Evolutionary conservation across 805 yeast genomes (phyloP).

Genomic region (Diddensiella santjacobensis): DNA sequence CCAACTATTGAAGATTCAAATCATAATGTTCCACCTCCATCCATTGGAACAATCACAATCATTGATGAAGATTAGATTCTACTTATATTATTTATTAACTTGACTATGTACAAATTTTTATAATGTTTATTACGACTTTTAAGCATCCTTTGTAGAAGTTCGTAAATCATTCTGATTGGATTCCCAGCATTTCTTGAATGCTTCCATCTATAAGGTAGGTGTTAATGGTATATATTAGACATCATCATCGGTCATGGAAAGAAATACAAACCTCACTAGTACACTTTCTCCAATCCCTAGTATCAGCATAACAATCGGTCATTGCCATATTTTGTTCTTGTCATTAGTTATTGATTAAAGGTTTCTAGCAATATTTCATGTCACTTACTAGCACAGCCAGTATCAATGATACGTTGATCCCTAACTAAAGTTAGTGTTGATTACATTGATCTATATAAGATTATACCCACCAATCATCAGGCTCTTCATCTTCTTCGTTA

Average conservation of each 20-base stretch:
- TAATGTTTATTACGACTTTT: not conserved
- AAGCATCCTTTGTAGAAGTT: slow-evolving; percentile 17
- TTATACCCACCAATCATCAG: slow-evolving; percentile 60
- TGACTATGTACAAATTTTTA: slow-evolving; percentile 4
- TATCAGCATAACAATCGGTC: slow-evolving; percentile 76
- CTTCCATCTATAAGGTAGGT: slow-evolving; percentile 41
- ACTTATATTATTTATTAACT: not conserved
- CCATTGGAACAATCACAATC: not conserved
- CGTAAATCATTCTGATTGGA: slow-evolving; percentile 52
- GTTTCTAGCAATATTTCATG: slow-evolving; percentile 6
- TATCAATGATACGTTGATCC: slow-evolving; percentile 68
- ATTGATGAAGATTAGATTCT: not conserved
- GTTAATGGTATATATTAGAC: not conserved
- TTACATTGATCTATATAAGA: not conserved
- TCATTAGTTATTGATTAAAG: not conserved
- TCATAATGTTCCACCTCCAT: not conserved
- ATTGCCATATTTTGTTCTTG: slow-evolving; percentile 62
- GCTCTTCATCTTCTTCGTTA: slow-evolving; percentile 49
- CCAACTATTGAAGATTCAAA: not conserved
- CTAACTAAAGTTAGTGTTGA: slow-evolving; percentile 30
- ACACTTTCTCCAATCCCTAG: slow-evolving; percentile 77
- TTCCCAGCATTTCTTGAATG: slow-evolving; percentile 63
- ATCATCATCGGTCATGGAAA: no score
- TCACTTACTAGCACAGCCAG: slow-evolving; percentile 64
- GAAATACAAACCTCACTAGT: slow-evolving; percentile 49